phyloP scores from a whole-genome alignment of 1,139 yeast species.

The Suhomyces ambrosiae region DNA sequence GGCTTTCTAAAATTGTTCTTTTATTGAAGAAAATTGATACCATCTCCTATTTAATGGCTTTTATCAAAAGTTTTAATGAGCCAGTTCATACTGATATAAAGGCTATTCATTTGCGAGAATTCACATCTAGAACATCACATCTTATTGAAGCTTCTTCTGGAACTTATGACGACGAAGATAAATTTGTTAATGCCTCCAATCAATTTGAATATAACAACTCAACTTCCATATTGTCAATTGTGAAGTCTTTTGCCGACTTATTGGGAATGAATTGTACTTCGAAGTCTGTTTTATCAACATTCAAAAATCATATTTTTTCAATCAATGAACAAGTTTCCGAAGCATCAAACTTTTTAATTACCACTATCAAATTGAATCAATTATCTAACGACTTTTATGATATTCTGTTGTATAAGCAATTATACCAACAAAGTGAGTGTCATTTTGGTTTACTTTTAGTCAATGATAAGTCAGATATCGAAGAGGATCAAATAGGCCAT shows the following conservation, averaged over 20 bases:
- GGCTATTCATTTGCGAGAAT: slow-evolving; percentile 59
- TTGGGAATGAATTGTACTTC: slow-evolving; percentile 53
- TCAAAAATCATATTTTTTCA: slow-evolving; percentile 30
- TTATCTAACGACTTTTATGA: slow-evolving; percentile 24
- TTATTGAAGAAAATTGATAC: slow-evolving; percentile 36
- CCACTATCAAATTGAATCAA: slow-evolving; percentile 27
- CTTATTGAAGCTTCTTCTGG: slow-evolving; percentile 59
- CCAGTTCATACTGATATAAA: slow-evolving; percentile 43
- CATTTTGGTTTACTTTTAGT: slow-evolving; percentile 38
- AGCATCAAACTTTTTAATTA: slow-evolving; percentile 28
- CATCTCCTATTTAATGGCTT: slow-evolving; percentile 36
- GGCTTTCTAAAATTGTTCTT: slow-evolving; percentile 29
- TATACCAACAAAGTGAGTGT: slow-evolving; percentile 29
- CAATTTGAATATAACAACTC: slow-evolving; percentile 39
- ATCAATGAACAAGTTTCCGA: slow-evolving; percentile 36
- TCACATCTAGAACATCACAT: slow-evolving; percentile 70
- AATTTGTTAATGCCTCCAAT: slow-evolving; percentile 17
- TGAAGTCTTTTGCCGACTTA: slow-evolving; percentile 55
- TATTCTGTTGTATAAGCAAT: slow-evolving; percentile 26
- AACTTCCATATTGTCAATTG: slow-evolving; percentile 52
- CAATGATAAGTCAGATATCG: slow-evolving; percentile 15
- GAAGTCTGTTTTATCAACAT: slow-evolving; percentile 55
- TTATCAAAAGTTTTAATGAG: slow-evolving; percentile 24
- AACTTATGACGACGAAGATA: slow-evolving; percentile 18
- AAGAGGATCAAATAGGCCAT: slow-evolving; percentile 7